Evolutionary conservation across 768 basidiomycete genomes (phyloP).

Genomic region (Tephrocybe sp.): DNA sequence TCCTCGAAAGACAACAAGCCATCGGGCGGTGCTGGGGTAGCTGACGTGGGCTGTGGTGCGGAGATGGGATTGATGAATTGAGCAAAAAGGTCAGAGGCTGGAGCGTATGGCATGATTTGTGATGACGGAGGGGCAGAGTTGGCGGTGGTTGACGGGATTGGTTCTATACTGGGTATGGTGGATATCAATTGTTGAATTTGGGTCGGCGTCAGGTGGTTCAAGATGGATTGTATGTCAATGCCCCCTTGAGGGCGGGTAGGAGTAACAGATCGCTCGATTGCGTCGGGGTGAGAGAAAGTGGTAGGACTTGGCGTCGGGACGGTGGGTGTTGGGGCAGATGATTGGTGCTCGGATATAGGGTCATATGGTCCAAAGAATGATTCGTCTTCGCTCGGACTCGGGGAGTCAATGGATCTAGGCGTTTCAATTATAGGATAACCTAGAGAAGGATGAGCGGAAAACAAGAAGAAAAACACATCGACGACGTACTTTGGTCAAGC

Average conservation of each 20-base stretch:
- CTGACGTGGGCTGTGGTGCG: conserved; percentile 2
- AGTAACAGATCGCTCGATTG: conserved; percentile 22
- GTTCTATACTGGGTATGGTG: conserved; percentile 38
- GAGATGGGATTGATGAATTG: conserved; percentile 16
- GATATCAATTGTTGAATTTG: conserved; percentile 60
- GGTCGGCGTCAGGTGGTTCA: conserved; percentile 50
- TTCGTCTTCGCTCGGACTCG: conserved; percentile 23
- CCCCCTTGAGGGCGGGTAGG: conserved; percentile 18
- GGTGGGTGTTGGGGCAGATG: neutral
- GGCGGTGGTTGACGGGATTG: conserved; percentile 15
- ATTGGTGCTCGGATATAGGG: conserved; percentile 2
- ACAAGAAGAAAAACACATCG: conserved; percentile 16
- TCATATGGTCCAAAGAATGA: conserved; percentile 2
- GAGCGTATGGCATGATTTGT: conserved; percentile 32
- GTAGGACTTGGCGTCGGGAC: conserved; percentile 4
- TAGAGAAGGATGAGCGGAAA: conserved; percentile 19
- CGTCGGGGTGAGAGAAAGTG: neutral
- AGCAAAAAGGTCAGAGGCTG: conserved; percentile 31
- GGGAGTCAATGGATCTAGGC: conserved; percentile 34
- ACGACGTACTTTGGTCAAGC: conserved; percentile 9
- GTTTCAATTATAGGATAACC: conserved; percentile 48
- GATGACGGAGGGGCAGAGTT: conserved; percentile 12
- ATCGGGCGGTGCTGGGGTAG: conserved; percentile 19
- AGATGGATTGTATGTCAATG: conserved; percentile 34
- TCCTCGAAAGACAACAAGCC: conserved; percentile 30